Percentiles rank a stretch among this genome's conserved stretches.
These are phyloP conservation scores for Effrenium voratum DNA, from an alignment of 73 alveolate species.

Conservation along the genomic window DNA sequence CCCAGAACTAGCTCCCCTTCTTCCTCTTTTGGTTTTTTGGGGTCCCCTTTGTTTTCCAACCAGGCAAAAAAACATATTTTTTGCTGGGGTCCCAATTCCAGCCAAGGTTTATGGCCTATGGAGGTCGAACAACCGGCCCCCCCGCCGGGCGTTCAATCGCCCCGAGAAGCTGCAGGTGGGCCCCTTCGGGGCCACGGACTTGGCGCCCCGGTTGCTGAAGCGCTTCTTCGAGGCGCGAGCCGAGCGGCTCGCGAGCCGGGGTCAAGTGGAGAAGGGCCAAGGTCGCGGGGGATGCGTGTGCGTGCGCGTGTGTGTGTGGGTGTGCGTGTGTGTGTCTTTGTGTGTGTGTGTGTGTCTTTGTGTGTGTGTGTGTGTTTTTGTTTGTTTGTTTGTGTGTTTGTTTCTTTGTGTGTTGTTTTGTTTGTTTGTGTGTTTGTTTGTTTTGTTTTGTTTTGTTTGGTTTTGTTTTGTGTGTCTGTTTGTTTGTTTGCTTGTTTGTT, in stretches of 20 bases:
- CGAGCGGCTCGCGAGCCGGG: neutral
- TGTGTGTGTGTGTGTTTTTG: neutral
- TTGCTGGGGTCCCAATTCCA: too few species aligned
- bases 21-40: neutral
- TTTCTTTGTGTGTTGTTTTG: neutral
- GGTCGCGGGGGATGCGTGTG: too few species aligned
- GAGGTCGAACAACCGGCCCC: too few species aligned
- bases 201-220: constrained; percentile 82
- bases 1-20: neutral
- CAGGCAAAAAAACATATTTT: too few species aligned
- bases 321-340: neutral
- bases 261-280: too few species aligned
- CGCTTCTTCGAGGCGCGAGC: constrained; percentile 78
- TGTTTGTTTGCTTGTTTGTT: too few species aligned
- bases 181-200: constrained; percentile 76
- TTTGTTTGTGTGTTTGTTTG: too few species aligned
- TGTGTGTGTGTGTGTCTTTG: neutral
- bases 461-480: too few species aligned
- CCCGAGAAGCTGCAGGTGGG: too few species aligned
- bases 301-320: neutral
- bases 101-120: too few species aligned
- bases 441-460: too few species aligned
- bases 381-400: neutral
- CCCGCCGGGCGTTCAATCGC: too few species aligned
- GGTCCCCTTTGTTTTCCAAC: neutral